phyloP scores from a whole-genome alignment of 805 yeast genomes.

The Groenewaldozyma tartarivorans region DNA sequence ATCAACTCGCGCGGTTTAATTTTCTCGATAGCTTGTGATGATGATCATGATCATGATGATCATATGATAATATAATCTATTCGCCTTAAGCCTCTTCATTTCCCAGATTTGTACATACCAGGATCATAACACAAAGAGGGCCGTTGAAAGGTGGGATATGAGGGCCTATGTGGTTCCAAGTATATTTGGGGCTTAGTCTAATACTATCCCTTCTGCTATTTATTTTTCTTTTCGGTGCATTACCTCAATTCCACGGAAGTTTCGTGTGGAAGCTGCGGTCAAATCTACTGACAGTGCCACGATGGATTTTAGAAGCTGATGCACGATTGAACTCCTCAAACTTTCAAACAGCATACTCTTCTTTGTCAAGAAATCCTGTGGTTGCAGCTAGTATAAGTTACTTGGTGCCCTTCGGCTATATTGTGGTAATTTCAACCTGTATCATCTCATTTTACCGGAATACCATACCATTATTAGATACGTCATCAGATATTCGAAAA shows the following conservation, averaged over 20 bases:
- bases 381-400: slow-evolving; percentile 9
- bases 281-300: slow-evolving; percentile 16
- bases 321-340: slow-evolving; percentile 12
- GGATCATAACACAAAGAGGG: too few relatives aligned
- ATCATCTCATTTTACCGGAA: slow-evolving; percentile 13
- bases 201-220: slow-evolving; percentile 22
- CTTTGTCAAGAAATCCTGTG: neutral
- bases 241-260: slow-evolving; percentile 25
- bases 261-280: slow-evolving; percentile 16
- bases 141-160: too few relatives aligned
- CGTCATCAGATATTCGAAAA: slow-evolving; percentile 3
- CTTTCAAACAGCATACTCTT: slow-evolving; percentile 1
- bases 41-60: too few relatives aligned
- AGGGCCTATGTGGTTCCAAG: neutral
- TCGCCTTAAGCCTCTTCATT: too few relatives aligned
- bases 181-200: neutral
- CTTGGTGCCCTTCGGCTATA: slow-evolving; percentile 18
- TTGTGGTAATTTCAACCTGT: slow-evolving; percentile 11
- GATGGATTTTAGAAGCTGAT: slow-evolving; percentile 11
- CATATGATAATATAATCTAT: too few relatives aligned
- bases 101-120: too few relatives aligned
- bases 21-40: too few relatives aligned
- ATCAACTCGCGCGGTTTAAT: too few relatives aligned
- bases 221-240: slow-evolving; percentile 27
- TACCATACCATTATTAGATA: slow-evolving; percentile 5